Base-by-base conservation (phyloP, 148 eudicot genomes). In the Dianthus caryophyllus region DNA sequence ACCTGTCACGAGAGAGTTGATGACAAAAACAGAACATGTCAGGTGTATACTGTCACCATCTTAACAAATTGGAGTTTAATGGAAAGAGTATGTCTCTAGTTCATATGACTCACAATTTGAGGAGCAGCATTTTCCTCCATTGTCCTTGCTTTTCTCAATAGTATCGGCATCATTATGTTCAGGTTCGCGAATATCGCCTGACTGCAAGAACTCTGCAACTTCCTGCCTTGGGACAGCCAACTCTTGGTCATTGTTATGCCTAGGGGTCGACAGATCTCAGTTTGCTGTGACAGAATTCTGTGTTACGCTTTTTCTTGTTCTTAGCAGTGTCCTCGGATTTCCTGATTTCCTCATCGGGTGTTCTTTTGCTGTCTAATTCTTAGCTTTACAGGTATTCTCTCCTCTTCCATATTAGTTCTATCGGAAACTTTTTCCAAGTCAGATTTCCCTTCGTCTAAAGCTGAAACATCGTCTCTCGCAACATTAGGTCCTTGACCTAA, bases 291-390 rank as follows among this genome's bases (percentile, higher is more conserved):
- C 71, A 54, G 76, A 75, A 48, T 64, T 80, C 73, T 75, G 78
- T 14, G 73, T 56, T 82, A 74, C 21, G 74, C 36, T 55, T 82
- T 67, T 70, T 79, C 79, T 65, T 80, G 18, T 63, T 76, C 63
- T 76, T 80, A 48, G 54, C 33, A 39, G 38, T 43, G 15, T 54
- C 73, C 33, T 54, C 80, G 17, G 57, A 53, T 43, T 61, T 67
- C 38, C 13, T 9, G 11, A 36, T 51, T 59, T 38, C 44, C 29
- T 14, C 61, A 61, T 61, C 48, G 12, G 29, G 29, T 9, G 30
- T 39, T 39, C 27, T 39, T 38, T 61, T 39, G 48, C 13, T 21
- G 9, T 39, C 46, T 22, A 48, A 20, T 33, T 74, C 77, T 49
- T 9, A 41, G 4, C 43, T 12, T 6, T n/a, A n/a, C n/a, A n/a